A percentile compares a stretch with the other conserved stretches of the same genome.
Evolutionary conservation across 352 stramenopile genomes (phyloP).

Genomic region (Aphanomyces astaci): DNA sequence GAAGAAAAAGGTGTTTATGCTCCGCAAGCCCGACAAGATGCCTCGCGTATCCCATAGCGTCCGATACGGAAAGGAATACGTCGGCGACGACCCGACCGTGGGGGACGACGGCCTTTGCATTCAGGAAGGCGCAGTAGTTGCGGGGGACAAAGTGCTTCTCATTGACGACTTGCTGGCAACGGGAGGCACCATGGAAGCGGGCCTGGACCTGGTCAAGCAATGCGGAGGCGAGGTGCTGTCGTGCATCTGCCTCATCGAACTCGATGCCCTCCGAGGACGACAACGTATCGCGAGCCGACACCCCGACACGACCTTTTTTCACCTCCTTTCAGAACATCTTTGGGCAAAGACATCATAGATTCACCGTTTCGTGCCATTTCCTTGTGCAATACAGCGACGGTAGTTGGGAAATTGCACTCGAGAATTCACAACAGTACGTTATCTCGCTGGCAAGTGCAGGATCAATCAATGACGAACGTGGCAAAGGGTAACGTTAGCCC

Average conservation of each 20-base stretch:
- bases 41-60: slow-evolving; percentile 87
- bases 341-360: slow-evolving; percentile 5
- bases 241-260: slow-evolving; percentile 94
- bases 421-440: no score
- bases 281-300: slow-evolving; percentile 38
- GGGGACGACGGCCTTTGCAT: slow-evolving; percentile 84
- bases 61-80: slow-evolving; percentile 91
- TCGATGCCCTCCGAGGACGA: slow-evolving; percentile 56
- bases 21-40: slow-evolving; percentile 97
- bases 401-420: no score
- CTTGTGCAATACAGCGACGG: no score
- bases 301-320: slow-evolving; percentile 42
- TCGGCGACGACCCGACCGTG: slow-evolving; percentile 67
- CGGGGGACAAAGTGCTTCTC: slow-evolving; percentile 88
- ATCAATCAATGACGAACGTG: no score
- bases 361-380: no score
- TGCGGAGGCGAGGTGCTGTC: slow-evolving; percentile 82
- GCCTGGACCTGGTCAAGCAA: slow-evolving; percentile 81
- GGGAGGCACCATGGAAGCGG: slow-evolving; percentile 88
- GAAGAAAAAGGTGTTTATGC: slow-evolving; percentile 97
- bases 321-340: slow-evolving; percentile 53
- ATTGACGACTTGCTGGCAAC: slow-evolving; percentile 97
- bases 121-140: slow-evolving; percentile 60
- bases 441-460: no score
- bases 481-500: no score